Conservation (phyloP, 225 moss, liverwort and hornwort genomes). For the Bryum argenteum region DNA sequence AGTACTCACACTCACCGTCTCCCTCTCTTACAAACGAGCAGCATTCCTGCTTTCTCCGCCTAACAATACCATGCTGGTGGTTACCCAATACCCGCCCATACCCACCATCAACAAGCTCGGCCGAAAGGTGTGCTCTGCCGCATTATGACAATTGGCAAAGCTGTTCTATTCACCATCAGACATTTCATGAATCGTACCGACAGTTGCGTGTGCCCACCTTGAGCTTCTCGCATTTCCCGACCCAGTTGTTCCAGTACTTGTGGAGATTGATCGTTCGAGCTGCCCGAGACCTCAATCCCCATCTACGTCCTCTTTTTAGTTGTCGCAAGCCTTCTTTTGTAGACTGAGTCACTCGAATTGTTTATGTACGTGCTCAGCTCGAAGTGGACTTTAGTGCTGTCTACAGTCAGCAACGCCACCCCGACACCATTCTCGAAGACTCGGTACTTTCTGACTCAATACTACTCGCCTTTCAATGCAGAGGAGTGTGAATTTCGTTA, state of each 20-base stretch:
- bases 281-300: no score
- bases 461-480: no score
- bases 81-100: neutral
- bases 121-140: no score
- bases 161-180: no score
- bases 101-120: conserved; percentile 19
- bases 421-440: conserved; percentile 59
- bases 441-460: no score
- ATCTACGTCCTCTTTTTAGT: neutral
- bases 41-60: neutral
- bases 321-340: no score
- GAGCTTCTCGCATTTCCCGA: no score
- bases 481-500: no score
- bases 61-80: neutral
- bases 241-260: no score
- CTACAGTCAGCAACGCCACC: conserved; percentile 78
- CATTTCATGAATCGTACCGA: no score
- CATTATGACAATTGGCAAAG: conserved; percentile 39
- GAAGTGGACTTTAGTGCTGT: conserved; percentile 63
- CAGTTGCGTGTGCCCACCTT: no score
- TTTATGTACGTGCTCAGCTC: conserved; percentile 50
- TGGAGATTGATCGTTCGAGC: no score
- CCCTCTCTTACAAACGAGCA: neutral
- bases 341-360: conserved; percentile 3
- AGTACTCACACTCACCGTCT: neutral